Evolutionary conservation across 768 basidiomycete species (phyloP).

Genomic region (Dioszegia hungarica): DNA sequence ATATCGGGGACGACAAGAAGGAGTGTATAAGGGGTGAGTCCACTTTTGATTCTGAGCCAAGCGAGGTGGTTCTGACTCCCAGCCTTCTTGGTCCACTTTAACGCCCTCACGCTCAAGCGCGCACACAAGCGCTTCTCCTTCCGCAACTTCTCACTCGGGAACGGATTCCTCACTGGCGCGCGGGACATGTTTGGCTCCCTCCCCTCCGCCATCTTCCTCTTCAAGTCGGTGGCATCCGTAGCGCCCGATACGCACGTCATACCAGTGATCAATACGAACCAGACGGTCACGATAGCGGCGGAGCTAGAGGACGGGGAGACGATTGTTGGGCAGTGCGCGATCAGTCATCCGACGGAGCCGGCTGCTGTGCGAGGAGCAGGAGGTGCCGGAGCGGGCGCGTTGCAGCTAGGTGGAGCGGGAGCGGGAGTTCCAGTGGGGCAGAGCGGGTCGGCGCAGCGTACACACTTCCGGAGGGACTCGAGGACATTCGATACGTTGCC

Average conservation of each 20-base stretch:
- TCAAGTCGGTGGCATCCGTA: slow-evolving; percentile 83
- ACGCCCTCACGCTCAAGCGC: slow-evolving; percentile 75
- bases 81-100: slow-evolving; percentile 92
- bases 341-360: slow-evolving; percentile 69
- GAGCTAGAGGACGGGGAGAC: slow-evolving; percentile 72
- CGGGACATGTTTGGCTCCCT: slow-evolving; percentile 86
- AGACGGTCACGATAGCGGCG: slow-evolving; percentile 86
- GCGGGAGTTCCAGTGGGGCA: neutral
- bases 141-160: slow-evolving; percentile 77
- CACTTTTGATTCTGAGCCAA: neutral
- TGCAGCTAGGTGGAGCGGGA: neutral
- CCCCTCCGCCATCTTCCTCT: slow-evolving; percentile 88
- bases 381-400: neutral
- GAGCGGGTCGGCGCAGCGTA: neutral
- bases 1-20: slow-evolving; percentile 82
- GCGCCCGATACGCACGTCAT: slow-evolving; percentile 69
- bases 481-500: slow-evolving; percentile 33
- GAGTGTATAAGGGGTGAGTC: slow-evolving; percentile 77
- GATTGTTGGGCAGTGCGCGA: slow-evolving; percentile 87
- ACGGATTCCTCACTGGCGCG: slow-evolving; percentile 85
- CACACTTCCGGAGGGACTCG: slow-evolving; percentile 32
- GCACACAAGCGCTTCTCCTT: slow-evolving; percentile 95
- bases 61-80: neutral
- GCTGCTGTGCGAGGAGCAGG: neutral
- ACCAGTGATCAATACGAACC: slow-evolving; percentile 87